Base-by-base conservation (phyloP, 805 yeast species). In the Saturnispora bothae region DNA sequence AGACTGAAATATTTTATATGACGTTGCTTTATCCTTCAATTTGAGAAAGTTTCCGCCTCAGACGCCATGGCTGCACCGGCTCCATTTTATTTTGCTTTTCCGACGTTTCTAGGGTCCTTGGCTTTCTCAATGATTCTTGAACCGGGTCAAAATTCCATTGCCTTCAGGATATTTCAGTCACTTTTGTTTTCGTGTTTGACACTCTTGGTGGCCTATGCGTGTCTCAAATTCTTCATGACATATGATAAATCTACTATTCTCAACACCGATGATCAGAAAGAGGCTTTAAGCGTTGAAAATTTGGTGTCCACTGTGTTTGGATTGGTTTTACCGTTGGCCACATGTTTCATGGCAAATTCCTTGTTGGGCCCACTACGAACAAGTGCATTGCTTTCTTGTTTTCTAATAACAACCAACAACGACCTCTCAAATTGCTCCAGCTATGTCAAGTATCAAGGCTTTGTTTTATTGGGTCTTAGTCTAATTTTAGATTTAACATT, bases 71-170 rank as follows among this genome's bases (percentile, higher is more conserved):
- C 21, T 12, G 25, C 37, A 17, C 33, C 37, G 28, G 51, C 63
- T 1, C 65, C 65, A 5, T 36, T 58, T 22, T 56, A 56, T 30
- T 36, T 61, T 31, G 49, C 64, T 1, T 39, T 61, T 8, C 64
- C 65, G 12, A 55, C 61, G 0, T 43, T 61, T 13, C 42, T 54
- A 29, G 50, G 56, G 12, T 59, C 65, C 2, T 45, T 55, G 31
- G 50, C 52, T 4, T 41, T 57, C 12, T 48, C 56, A 7, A 40
- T 45, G 31, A 36, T 17, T 6, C 27, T 8, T 4, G n/a, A 12
- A 18, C 4, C 33, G 19, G n/a, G 8, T 27, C 15, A 30, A 14
- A 12, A 26, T 31, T 16, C 22, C 17, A 25, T 20, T 22, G 19
- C 26, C 10, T n/a, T 30, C 27, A 41, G 29, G n/a, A 33, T 48